Conservation (phyloP, 768 basidiomycete genomes). For the Strobilomyces confusus region DNA sequence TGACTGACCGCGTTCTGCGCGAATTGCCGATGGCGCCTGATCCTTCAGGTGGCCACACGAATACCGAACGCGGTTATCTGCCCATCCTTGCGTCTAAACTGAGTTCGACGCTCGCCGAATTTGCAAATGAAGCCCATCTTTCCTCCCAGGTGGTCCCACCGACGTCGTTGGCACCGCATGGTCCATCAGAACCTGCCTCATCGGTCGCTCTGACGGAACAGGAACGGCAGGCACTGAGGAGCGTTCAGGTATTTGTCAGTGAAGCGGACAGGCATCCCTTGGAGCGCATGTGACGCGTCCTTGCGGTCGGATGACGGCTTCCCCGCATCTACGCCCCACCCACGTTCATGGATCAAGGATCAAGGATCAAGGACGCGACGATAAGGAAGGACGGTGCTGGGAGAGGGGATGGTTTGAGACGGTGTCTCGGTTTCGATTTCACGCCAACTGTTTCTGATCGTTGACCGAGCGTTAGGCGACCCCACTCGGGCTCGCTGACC, state of each 20-base stretch:
- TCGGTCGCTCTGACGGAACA: constrained; percentile 30
- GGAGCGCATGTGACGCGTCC: constrained; percentile 53
- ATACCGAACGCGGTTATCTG: constrained; percentile 93
- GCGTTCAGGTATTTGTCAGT: constrained; percentile 67
- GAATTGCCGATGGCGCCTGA: constrained; percentile 16
- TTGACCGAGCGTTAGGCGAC: neutral
- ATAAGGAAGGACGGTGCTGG: neutral
- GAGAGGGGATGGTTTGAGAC: neutral
- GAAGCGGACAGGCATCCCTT: constrained; percentile 72
- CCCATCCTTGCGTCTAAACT: constrained; percentile 67
- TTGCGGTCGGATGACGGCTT: neutral
- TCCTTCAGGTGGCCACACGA: constrained; percentile 77
- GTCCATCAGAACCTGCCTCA: constrained; percentile 12
- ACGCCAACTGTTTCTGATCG: constrained; percentile 1
- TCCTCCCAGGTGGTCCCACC: constrained; percentile 6
- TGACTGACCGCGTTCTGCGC: constrained; percentile 1
- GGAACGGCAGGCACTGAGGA: constrained; percentile 23
- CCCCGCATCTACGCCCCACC: neutral
- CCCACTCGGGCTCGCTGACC: neutral
- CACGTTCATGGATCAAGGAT: neutral
- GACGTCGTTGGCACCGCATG: constrained; percentile 29
- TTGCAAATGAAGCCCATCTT: constrained; percentile 21
- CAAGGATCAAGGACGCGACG: no score
- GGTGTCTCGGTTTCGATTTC: neutral
- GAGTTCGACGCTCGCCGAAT: constrained; percentile 41